Evolutionary conservation across 768 basidiomycete species (phyloP).

Genomic region (Mycena haematopus): DNA sequence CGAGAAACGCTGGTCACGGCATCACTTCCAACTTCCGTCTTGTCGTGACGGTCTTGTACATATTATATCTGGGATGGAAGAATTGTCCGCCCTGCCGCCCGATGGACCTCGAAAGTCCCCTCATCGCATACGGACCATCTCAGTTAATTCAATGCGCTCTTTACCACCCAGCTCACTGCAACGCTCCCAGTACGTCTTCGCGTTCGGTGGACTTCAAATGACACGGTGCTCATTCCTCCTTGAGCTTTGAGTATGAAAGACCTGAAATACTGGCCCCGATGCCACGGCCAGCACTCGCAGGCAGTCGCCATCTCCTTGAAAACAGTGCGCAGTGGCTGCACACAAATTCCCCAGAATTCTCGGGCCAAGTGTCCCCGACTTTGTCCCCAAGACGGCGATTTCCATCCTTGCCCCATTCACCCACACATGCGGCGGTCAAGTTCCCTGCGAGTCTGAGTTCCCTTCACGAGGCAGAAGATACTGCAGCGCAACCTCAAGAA

Average conservation of each 20-base stretch:
- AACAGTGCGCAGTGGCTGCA: conserved; percentile 24
- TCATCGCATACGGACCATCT: conserved; percentile 39
- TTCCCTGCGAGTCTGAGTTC: conserved; percentile 24
- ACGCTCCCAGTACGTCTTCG: conserved; percentile 20
- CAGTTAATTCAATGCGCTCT: conserved; percentile 34
- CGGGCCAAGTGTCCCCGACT: conserved; percentile 26
- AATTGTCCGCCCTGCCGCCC: conserved; percentile 48
- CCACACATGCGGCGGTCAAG: conserved; percentile 13
- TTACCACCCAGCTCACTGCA: conserved; percentile 8
- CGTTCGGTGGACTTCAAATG: not conserved
- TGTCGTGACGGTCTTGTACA: not conserved
- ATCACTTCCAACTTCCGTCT: no score
- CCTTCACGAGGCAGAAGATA: conserved; percentile 22
- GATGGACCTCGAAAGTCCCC: conserved; percentile 39
- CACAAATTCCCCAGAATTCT: conserved; percentile 19
- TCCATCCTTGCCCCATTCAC: conserved; percentile 8
- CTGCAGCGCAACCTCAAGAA: conserved; percentile 9
- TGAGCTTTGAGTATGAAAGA: conserved; percentile 24
- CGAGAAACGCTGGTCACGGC: no score
- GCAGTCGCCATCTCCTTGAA: conserved; percentile 24
- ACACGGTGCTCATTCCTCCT: not conserved
- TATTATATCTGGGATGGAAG: conserved; percentile 39
- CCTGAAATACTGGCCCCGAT: conserved; percentile 30
- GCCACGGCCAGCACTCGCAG: conserved; percentile 19
- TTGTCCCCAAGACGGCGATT: conserved; percentile 22